Conservation (phyloP, 768 basidiomycete genomes). For the Macrocybe gigantea region DNA sequence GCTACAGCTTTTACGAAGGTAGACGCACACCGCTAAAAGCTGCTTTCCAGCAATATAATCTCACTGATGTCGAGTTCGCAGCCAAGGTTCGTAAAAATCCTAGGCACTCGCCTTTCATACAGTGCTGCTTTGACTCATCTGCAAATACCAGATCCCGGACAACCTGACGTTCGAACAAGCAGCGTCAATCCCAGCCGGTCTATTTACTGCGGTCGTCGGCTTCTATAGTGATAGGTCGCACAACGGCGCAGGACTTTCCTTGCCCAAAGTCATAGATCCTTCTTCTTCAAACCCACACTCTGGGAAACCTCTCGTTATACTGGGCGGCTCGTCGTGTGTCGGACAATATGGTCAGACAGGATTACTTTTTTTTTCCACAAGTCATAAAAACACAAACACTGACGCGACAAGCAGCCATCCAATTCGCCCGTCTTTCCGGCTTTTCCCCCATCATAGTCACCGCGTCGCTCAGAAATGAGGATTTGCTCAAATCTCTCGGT, state of each 20-base stretch:
- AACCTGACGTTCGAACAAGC: slow-evolving; percentile 37
- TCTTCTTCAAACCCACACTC: slow-evolving; percentile 7
- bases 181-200: slow-evolving; percentile 32
- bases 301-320: slow-evolving; percentile 11
- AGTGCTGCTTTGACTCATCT: background rate
- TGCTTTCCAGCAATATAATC: slow-evolving; percentile 26
- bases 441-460: slow-evolving; percentile 35
- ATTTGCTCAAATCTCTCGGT: slow-evolving; percentile 26
- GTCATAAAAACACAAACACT: slow-evolving; percentile 14
- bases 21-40: slow-evolving; percentile 26
- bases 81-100: slow-evolving; percentile 19
- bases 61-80: slow-evolving; percentile 25
- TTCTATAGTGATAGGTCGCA: slow-evolving; percentile 7
- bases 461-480: slow-evolving; percentile 18
- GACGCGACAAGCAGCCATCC: slow-evolving; percentile 19
- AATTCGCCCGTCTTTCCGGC: slow-evolving; percentile 29
- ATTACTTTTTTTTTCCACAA: background rate
- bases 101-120: background rate
- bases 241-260: slow-evolving; percentile 8
- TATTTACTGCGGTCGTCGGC: slow-evolving; percentile 38
- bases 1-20: slow-evolving; percentile 23
- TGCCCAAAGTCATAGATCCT: slow-evolving; percentile 3
- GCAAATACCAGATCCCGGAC: slow-evolving; percentile 27
- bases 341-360: slow-evolving; percentile 14
- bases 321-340: slow-evolving; percentile 14